phyloP scores from a whole-genome alignment of 2,329 filamentous ascomycete species.

The Lithohypha guttulata region DNA sequence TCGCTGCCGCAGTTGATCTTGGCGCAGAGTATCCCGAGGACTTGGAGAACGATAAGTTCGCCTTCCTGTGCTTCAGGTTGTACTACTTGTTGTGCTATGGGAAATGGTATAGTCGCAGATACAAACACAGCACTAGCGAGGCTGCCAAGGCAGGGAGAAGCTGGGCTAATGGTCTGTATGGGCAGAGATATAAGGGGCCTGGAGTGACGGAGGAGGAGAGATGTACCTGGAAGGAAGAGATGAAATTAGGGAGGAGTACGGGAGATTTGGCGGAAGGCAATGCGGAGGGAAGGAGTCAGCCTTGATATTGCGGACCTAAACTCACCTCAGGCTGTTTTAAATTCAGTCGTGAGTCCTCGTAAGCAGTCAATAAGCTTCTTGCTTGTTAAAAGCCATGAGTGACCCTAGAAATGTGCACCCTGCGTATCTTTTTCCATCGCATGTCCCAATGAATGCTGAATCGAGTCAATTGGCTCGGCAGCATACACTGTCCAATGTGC shows the following conservation, averaged over 20 bases:
- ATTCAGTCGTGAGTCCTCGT: no score
- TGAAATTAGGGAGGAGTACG: slow-evolving; percentile 17
- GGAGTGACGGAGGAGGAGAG: slow-evolving; percentile 45
- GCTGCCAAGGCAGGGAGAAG: slow-evolving; percentile 35
- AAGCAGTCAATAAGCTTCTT: no score
- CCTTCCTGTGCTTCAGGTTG: slow-evolving; percentile 49
- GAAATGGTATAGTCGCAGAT: slow-evolving; percentile 41
- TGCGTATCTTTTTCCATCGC: no score
- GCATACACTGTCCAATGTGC: no score
- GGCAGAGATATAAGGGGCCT: slow-evolving; percentile 49
- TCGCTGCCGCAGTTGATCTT: slow-evolving; percentile 58
- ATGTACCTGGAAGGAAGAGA: slow-evolving; percentile 43
- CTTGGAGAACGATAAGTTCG: slow-evolving; percentile 51
- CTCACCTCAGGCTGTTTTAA: no score
- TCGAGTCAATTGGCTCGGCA: no score
- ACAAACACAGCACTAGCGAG: slow-evolving; percentile 21
- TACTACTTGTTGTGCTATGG: slow-evolving; percentile 53
- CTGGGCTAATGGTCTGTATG: slow-evolving; percentile 50
- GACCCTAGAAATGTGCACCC: no score
- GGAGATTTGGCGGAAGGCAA: slow-evolving; percentile 12
- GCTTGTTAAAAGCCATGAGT: no score
- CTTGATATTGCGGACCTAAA: no score
- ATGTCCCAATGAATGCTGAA: no score
- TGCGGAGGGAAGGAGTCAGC: slow-evolving; percentile 14
- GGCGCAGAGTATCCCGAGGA: slow-evolving; percentile 55